These are phyloP conservation scores for Rhodotorula taiwanensis DNA, from an alignment of 768 basidiomycete genomes.

Conservation along the genomic window DNA sequence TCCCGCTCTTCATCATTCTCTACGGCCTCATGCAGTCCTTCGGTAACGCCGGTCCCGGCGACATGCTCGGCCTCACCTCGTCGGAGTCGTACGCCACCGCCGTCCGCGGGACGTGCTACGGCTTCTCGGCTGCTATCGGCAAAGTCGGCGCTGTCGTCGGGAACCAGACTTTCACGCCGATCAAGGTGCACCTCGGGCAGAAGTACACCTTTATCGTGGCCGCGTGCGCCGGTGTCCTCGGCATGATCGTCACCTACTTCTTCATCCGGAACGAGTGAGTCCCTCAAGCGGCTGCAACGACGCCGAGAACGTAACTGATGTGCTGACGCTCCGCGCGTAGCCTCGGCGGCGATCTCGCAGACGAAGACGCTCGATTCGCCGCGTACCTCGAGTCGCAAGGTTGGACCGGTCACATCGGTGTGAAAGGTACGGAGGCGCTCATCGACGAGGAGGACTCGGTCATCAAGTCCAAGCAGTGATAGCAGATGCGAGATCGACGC, in stretches of 20 bases:
- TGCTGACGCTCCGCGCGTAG: not conserved
- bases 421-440: slow-evolving; percentile 47
- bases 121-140: slow-evolving; percentile 61
- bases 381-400: slow-evolving; percentile 58
- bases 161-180: slow-evolving; percentile 60
- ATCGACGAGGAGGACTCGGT: slow-evolving; percentile 13
- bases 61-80: slow-evolving; percentile 53
- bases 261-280: slow-evolving; percentile 54
- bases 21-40: slow-evolving; percentile 39
- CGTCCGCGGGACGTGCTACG: slow-evolving; percentile 56
- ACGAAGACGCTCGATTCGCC: slow-evolving; percentile 60
- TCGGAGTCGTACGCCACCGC: slow-evolving; percentile 53
- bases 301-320: slow-evolving; percentile 50
- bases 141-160: slow-evolving; percentile 65
- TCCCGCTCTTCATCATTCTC: slow-evolving; percentile 63
- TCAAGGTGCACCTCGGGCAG: slow-evolving; percentile 61
- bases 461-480: no score
- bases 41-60: slow-evolving; percentile 51
- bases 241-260: slow-evolving; percentile 61
- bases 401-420: slow-evolving; percentile 61
- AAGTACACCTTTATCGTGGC: slow-evolving; percentile 54
- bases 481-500: no score
- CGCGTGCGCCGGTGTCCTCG: slow-evolving; percentile 61
- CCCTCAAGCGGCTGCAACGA: no score
- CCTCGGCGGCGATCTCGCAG: slow-evolving; percentile 53